Evolutionary conservation across 2,329 filamentous ascomycete genomes (phyloP), one percentile per base, ranked within the genome.

Genomic region (Pseudocercospora fuligena): DNA sequence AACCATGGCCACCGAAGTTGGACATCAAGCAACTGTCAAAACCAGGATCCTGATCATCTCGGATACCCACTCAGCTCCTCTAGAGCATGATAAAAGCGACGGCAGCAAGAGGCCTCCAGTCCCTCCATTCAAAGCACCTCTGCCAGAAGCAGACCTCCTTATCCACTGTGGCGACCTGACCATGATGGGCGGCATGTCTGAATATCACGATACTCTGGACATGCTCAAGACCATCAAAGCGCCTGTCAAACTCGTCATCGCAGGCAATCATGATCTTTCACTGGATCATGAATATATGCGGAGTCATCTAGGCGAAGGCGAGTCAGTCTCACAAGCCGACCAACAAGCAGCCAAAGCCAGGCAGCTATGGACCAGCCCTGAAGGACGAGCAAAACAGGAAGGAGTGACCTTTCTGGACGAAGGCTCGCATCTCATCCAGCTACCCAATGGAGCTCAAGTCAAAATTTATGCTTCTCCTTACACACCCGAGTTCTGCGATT

Each of bases 381-480:
- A 65, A 25, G 69, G 64, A 19, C 21, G 64, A 68, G 21, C 67
- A 69, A 61, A 2, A 83, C 83, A 0, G 73, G 72, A 49, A 66
- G 84, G 85, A 1, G 82, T 88, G 1, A 74, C 78, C 2, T 87
- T 86, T 72, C 73, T 88, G 11, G 82, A 85, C 12, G 86, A 89
- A 75, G 86, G 85, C 11, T 75, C 77, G 0, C 76, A 82, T 66
- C 73, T 70, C 1, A 85, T 87, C 70, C 75, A 63, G 2, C 73
- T 88, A 5, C 77, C 70, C 4, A 84, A 82, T 65, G 85, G 85
- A 0, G 83, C 83, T 0, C 74, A 70, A 31, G 76, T 88, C 61
- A 83, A 79, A 1, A 69, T 88, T 23, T 88, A 86, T 67, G 82
- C 85, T 11, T 83, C 81, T 3, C 82, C 83, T 0, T 88, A 84